Evolutionary conservation across 192 early-diverging fungal genomes (phyloP).

Genomic region (Coemansia javaensis): DNA sequence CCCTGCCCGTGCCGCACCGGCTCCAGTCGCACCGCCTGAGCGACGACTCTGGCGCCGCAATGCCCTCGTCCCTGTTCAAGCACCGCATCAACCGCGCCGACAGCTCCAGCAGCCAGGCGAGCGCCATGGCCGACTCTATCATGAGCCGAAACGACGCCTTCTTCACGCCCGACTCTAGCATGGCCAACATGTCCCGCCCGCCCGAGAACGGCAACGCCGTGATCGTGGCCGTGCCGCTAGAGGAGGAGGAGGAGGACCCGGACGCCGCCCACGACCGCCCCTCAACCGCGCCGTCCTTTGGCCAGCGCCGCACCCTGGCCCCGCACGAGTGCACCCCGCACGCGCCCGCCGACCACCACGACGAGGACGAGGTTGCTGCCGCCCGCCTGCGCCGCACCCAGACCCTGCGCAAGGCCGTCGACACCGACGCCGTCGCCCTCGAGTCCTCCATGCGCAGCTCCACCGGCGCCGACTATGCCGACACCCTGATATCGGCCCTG

Average conservation of each 20-base stretch:
- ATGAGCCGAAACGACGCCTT: constrained; percentile 20
- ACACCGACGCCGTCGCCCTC: constrained; percentile 34
- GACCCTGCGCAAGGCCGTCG: constrained; percentile 34
- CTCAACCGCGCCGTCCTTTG: constrained; percentile 28
- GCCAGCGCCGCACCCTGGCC: constrained; percentile 29
- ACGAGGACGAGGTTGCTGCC: constrained; percentile 1
- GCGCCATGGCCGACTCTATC: constrained; percentile 3
- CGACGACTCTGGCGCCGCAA: not conserved
- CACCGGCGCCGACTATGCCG: constrained; percentile 7
- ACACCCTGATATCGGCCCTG: constrained; percentile 31
- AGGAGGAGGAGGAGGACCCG: not conserved
- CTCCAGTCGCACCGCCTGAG: not conserved
- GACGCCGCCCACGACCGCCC: constrained; percentile 12
- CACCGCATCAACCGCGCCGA: constrained; percentile 14
- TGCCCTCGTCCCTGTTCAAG: constrained; percentile 28
- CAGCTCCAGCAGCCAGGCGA: constrained; percentile 8
- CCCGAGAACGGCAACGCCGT: not conserved
- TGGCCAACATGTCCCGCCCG: constrained; percentile 17
- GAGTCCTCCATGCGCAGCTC: constrained; percentile 24
- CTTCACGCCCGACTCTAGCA: constrained; percentile 43
- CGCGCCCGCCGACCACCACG: not conserved
- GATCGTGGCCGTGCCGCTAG: not conserved
- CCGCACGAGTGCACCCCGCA: constrained; percentile 1
- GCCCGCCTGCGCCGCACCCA: constrained; percentile 23
- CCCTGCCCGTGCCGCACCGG: not conserved